Evolutionary conservation across 176 grass and related monocot genomes (phyloP).

Genomic region (Avena sativa): DNA sequence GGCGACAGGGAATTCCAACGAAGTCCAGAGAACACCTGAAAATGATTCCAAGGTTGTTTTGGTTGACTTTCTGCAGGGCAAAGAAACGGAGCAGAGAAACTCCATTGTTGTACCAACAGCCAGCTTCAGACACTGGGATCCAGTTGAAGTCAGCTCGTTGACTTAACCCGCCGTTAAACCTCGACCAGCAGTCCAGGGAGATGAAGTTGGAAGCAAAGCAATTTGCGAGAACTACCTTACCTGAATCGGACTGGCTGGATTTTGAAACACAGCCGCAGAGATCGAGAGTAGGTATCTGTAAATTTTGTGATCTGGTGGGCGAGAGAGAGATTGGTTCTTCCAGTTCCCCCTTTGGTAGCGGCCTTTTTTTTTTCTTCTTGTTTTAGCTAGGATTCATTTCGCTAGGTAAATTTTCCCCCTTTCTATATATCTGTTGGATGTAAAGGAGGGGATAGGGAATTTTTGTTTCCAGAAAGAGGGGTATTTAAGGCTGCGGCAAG

Average conservation of each 20-base stretch:
- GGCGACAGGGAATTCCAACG: neutral
- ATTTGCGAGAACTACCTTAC: neutral
- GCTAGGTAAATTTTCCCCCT: conserved; percentile 36
- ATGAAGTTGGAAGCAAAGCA: neutral
- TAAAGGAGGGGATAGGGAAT: conserved; percentile 46
- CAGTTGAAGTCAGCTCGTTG: conserved; percentile 1
- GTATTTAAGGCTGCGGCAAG: conserved; percentile 62
- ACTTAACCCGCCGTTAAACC: neutral
- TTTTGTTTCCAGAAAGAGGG: conserved; percentile 77
- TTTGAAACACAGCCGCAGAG: conserved; percentile 59
- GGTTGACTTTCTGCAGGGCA: conserved; percentile 30
- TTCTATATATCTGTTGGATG: conserved; percentile 47
- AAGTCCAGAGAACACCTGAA: conserved; percentile 37
- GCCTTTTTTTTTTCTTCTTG: neutral
- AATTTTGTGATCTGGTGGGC: conserved; percentile 61
- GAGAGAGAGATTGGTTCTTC: conserved; percentile 54
- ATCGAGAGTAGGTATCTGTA: conserved; percentile 50
- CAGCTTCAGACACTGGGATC: conserved; percentile 26
- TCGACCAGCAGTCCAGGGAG: neutral
- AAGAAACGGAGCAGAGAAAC: conserved; percentile 1
- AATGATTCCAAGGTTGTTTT: conserved; percentile 36
- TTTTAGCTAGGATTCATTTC: conserved; percentile 46
- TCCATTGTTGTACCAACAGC: neutral
- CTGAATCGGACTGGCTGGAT: conserved; percentile 50
- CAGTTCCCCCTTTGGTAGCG: conserved; percentile 24